Evolutionary conservation across 2,329 filamentous ascomycete species (phyloP), one percentile per base, ranked within the genome.

Genomic region (Diaporthe vexans): DNA sequence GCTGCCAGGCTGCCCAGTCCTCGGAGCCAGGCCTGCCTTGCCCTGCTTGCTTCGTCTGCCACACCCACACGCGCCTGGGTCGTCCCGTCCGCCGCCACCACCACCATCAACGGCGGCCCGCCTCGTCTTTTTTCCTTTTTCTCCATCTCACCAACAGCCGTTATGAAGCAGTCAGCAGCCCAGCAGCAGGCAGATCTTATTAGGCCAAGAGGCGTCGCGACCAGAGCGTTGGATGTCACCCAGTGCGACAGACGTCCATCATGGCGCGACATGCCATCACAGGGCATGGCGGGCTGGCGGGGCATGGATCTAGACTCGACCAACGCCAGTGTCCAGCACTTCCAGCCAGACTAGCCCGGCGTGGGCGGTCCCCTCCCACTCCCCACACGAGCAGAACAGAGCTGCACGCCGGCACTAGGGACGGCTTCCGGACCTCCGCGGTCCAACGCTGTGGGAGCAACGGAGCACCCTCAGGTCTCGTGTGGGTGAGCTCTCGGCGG

Each of bases 401-500:
- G 46, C 46, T 48, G 48, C 54, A 15, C 54, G 40, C 69, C 54
- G 61, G 65, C 59, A 63, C 68, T 72, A 68, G 73, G 69, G n/a
- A 72, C 48, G 46, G 21, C 17, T 54, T 67, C 73, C 73, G 58
- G 69, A 10, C 52, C 63, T 73, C 73, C 73, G 73, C 69, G 61
- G 54, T 59, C 69, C 71, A 65, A 56, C 69, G 63, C 58, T 58
- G 48, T 26, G 70, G 40, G 33, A 71, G n/a, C 29, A 15, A 48
- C 54, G 29, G 56, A 26, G 54, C 40, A 68, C 46, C 21, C 48
- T 21, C 46, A 54, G 48, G 63, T 26, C 63, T 68, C 63, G 48
- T 68, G 63, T 68, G 63, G 63, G 48, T 40, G 63, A 51, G 43
- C 19, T n/a, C 46, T 54, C 63, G 63, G 63, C 63, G 63, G 63